Percentiles rank a stretch among this genome's conserved stretches.
Evolutionary conservation across 306 rosid genomes (phyloP).

Genomic region (Oemleria cerasiformis): DNA sequence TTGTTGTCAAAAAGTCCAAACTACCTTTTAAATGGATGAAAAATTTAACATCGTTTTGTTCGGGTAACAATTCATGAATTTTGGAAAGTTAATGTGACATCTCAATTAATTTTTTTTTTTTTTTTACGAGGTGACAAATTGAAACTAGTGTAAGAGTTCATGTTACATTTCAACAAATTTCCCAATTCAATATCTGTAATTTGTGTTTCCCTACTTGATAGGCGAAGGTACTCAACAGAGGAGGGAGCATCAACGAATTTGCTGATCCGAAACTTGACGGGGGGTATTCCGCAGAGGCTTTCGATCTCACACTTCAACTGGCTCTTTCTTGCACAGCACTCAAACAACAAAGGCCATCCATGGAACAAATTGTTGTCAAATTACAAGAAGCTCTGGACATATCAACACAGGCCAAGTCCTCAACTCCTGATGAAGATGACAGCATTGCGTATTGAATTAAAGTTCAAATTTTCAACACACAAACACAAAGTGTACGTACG

Average conservation of each 20-base stretch:
- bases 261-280: slow-evolving; percentile 55
- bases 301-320: slow-evolving; percentile 42
- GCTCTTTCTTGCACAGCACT: slow-evolving; percentile 52
- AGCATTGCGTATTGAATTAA: neutral
- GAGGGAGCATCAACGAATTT: slow-evolving; percentile 43
- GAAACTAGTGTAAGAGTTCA: too few relatives aligned
- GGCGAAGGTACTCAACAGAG: slow-evolving; percentile 39
- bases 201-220: neutral
- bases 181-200: neutral
- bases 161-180: neutral
- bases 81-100: too few relatives aligned
- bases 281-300: slow-evolving; percentile 52
- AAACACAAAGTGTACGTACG: neutral
- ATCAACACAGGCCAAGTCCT: slow-evolving; percentile 30
- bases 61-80: too few relatives aligned
- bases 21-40: too few relatives aligned
- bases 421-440: slow-evolving; percentile 24
- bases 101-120: too few relatives aligned
- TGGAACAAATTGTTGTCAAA: slow-evolving; percentile 36
- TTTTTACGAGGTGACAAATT: too few relatives aligned
- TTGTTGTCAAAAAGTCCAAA: too few relatives aligned
- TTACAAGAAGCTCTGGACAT: slow-evolving; percentile 43
- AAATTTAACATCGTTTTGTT: too few relatives aligned
- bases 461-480: slow-evolving; percentile 2
- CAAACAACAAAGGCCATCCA: slow-evolving; percentile 49